Base-by-base conservation (phyloP, 768 basidiomycete species). In the Agaricus blazei region DNA sequence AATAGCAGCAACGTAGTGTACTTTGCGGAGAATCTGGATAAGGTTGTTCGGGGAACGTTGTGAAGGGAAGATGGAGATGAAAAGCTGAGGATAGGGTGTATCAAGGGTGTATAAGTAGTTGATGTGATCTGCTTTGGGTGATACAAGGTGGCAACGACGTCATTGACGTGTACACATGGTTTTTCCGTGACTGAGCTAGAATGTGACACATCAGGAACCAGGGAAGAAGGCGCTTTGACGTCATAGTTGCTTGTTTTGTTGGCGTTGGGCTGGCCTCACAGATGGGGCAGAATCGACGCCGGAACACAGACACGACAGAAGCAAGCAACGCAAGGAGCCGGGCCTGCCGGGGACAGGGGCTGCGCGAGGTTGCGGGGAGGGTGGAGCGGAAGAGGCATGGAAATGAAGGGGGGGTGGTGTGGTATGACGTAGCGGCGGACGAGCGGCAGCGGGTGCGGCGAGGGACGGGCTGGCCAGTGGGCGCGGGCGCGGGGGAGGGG, bases 1-100 rank as follows among this genome's bases (percentile, higher is more conserved):
- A 96, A 93, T 77, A 81, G 73, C 45, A 65, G 75, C 57, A 97
- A 95, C 71, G 69, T 96, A n/a, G 55, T 70, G 36, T 88, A 89
- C 68, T 84, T 93, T 77, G 90, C 87, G 23, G 75, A 75, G 66
- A 73, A 73, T 61, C 67, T 93, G 59, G 88, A 93, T 72, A 77
- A 72, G 65, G 87, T 78, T 11, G 82, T 90, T 48, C 78, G 70
- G 31, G 64, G 63, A 38, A 53, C 48, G 56, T 59, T 66, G 64
- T 68, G 62, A 51, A 34, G 34, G 7, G 34, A 11, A 29, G 26
- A 37, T 15, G 36, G 29, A 37, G 43, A 29, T 19, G 44, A 36
- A 23, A 34, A 45, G 19, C 19, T 19, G 19, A 19, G 19, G 19
- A 19, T 19, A 19, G 19, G 37, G 46, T 5, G 51, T 49, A 43